Evolutionary conservation across 2,329 filamentous ascomycete species (phyloP).

Genomic region (Colletotrichum neosansevieriae): DNA sequence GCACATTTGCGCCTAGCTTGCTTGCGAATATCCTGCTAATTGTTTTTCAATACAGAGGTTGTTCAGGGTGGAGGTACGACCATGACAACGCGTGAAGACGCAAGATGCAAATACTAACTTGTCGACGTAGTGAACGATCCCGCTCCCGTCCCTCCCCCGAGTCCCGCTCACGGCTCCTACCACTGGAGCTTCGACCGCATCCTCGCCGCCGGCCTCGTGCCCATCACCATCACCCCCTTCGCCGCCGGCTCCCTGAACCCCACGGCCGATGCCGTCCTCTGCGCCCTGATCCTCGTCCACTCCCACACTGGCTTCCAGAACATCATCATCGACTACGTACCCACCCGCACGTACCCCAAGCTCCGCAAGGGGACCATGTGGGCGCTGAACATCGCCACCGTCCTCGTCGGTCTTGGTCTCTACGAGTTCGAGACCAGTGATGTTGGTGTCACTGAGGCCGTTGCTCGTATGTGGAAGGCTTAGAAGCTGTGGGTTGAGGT

Average conservation of each 20-base stretch:
- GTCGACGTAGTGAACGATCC: conserved; percentile 82
- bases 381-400: conserved; percentile 82
- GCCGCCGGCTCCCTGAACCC: conserved; percentile 93
- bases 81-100: conserved; percentile 11
- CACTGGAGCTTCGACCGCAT: conserved; percentile 98
- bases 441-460: conserved; percentile 89
- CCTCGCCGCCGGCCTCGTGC: conserved; percentile 83
- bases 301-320: conserved; percentile 96
- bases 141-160: conserved; percentile 77
- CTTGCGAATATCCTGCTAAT: conserved; percentile 55
- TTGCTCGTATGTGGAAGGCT: conserved; percentile 91
- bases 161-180: conserved; percentile 90
- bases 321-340: conserved; percentile 92
- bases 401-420: conserved; percentile 85
- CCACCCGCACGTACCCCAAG: conserved; percentile 75
- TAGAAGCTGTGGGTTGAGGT: conserved; percentile 50
- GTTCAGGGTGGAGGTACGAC: conserved; percentile 79
- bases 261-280: conserved; percentile 85
- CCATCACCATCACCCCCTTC: conserved; percentile 90
- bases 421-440: conserved; percentile 99
- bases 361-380: conserved; percentile 77
- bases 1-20: not conserved
- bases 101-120: not conserved
- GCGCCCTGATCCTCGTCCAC: conserved; percentile 86
- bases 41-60: conserved; percentile 65